Base-by-base conservation (phyloP, 768 basidiomycete genomes). In the Tylopilus sp. region DNA sequence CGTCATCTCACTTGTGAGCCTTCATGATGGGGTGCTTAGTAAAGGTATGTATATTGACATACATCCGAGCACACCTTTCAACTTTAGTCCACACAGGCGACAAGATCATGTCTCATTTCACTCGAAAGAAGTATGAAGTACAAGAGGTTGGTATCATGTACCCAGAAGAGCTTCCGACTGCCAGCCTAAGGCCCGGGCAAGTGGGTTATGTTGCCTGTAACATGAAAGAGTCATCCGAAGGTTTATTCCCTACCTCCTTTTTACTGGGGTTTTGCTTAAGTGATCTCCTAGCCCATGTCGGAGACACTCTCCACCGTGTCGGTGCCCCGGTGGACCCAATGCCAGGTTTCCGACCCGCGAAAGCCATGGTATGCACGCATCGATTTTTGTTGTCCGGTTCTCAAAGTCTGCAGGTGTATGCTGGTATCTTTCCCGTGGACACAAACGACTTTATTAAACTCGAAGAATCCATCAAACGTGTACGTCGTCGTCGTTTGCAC, bases 161-260 rank as follows among this genome's bases (percentile, higher is more conserved):
- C 66, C 95, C 96, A 5, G 89, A 92, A 63, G 92, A 96, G 68
- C 75, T 85, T n/a, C 78, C 89, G 13, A 88, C 86, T 0, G 74
- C 73, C 12, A 78, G 76, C 50, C 72, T 93, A 42, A 78, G 79
- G 51, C 81, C 88, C 31, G 91, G 91, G 7, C 91, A 93, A 71
- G 92, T 93, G 17, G 90, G 92, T 16, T 94, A 84, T 63, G 80
- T 92, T 52, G 89, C 92, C 1, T 98, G 96, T 70, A 96, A 94
- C 65, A 98, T 99, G 96, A 99, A 98, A 69, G 89, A 97, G 61
- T 89, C 90, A 11, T 83, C 89, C 14, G 93, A 98, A 77, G 94
- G 94, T 93, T 51, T 38, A 65, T 46, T 31, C 14, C 13, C 14
- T 26, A 2, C 11, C 7, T 29, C 28, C 12, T 21, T 36, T 46